phyloP scores from a whole-genome alignment of 2,329 filamentous ascomycete species.

The Sporothrix schenckii region DNA sequence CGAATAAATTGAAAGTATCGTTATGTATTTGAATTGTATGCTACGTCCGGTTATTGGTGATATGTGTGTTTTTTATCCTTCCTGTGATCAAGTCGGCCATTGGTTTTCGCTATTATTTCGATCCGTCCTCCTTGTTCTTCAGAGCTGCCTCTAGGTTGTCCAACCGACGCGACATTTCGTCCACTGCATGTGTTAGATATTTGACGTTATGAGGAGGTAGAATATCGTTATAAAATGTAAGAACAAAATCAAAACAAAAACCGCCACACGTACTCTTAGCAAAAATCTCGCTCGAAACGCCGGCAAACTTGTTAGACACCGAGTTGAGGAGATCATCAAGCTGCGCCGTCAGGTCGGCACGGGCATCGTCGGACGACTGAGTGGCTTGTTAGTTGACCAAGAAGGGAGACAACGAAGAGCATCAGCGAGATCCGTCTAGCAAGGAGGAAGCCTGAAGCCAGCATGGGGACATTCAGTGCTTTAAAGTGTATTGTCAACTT shows the following conservation, averaged over 20 bases:
- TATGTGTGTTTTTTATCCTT: neutral
- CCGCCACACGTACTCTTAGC: slow-evolving; percentile 72
- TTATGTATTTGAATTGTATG: slow-evolving; percentile 8
- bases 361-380: slow-evolving; percentile 51
- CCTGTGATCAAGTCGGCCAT: neutral
- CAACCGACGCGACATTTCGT: slow-evolving; percentile 85
- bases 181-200: slow-evolving; percentile 62
- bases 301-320: slow-evolving; percentile 81
- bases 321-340: slow-evolving; percentile 87
- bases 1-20: neutral
- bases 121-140: slow-evolving; percentile 52
- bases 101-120: slow-evolving; percentile 31
- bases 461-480: too few relatives aligned
- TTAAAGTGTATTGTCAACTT: slow-evolving; percentile 32
- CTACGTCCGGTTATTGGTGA: neutral
- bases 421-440: neutral
- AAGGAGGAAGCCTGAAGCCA: neutral
- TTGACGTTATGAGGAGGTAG: neutral
- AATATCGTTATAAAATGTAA: neutral
- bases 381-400: neutral
- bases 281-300: slow-evolving; percentile 83
- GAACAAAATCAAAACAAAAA: neutral
- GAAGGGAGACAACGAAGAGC: neutral
- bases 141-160: slow-evolving; percentile 81
- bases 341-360: slow-evolving; percentile 71